phyloP scores from a whole-genome alignment of 2,329 filamentous ascomycete species.

The Ophiostoma tasmaniense region DNA sequence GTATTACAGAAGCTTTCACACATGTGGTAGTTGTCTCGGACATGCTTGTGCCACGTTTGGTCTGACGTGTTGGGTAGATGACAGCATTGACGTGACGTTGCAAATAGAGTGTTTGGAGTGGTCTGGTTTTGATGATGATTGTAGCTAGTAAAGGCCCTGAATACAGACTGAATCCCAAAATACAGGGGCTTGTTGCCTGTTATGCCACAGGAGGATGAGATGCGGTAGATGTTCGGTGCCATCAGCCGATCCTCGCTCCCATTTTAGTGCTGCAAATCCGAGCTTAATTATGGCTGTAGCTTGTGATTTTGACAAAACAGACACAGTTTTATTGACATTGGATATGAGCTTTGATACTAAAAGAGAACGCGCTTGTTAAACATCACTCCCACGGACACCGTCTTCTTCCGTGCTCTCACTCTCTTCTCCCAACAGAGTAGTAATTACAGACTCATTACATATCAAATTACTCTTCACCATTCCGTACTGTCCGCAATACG shows the following conservation, averaged over 20 bases:
- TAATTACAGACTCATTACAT: not conserved
- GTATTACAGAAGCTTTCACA: not conserved
- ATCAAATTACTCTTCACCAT: not conserved
- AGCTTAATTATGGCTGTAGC: not conserved
- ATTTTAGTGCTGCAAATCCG: not conserved
- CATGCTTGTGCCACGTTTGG: not conserved
- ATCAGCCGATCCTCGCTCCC: not conserved
- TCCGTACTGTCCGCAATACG: constrained; percentile 5
- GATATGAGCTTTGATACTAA: no score
- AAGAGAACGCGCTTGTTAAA: no score
- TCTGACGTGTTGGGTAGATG: not conserved
- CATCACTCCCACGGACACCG: not conserved
- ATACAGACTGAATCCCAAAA: no score
- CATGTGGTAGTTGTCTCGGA: not conserved
- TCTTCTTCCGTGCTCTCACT: no score
- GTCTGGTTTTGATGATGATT: not conserved
- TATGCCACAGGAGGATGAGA: not conserved
- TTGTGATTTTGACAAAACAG: not conserved
- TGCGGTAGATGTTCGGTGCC: not conserved
- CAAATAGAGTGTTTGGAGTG: not conserved
- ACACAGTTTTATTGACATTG: not conserved
- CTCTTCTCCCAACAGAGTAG: not conserved
- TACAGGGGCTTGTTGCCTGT: not conserved
- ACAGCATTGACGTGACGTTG: not conserved
- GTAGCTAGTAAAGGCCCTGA: not conserved